Conservation (phyloP, 768 basidiomycete species). For the Ramaria sp. region DNA sequence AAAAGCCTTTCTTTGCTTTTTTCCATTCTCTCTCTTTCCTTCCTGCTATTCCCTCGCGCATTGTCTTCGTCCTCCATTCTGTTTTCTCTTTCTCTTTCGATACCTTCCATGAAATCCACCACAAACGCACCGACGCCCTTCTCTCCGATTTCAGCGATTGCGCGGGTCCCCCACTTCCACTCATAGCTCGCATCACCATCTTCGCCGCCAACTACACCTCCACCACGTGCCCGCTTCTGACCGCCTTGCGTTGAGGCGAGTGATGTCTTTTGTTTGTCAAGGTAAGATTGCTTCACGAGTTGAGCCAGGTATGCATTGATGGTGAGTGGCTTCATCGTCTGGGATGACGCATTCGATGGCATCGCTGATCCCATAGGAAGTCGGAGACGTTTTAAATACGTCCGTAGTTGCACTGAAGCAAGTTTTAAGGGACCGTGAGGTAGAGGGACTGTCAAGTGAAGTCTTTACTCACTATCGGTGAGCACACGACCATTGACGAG, state of each 20-base stretch:
- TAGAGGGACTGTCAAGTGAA: not conserved
- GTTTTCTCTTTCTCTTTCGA: conserved; percentile 25
- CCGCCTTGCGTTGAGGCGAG: conserved; percentile 28
- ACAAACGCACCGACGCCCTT: conserved; percentile 62
- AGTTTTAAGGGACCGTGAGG: not conserved
- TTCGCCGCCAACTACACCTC: conserved; percentile 18
- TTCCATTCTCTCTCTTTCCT: conserved; percentile 5
- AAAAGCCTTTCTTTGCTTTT: conserved; percentile 11
- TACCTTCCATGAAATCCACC: conserved; percentile 60
- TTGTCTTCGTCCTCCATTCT: conserved; percentile 20
- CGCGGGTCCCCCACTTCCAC: conserved; percentile 81
- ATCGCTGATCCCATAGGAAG: conserved; percentile 25
- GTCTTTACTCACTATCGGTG: conserved; percentile 50
- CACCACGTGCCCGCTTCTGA: conserved; percentile 7
- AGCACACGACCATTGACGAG: conserved; percentile 71
- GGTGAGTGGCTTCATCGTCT: conserved; percentile 33
- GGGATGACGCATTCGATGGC: conserved; percentile 6
- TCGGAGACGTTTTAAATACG: conserved; percentile 57
- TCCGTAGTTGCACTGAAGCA: conserved; percentile 56
- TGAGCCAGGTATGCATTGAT: conserved; percentile 56
- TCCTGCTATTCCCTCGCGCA: conserved; percentile 11
- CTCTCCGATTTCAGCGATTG: conserved; percentile 79
- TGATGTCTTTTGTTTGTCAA: conserved; percentile 52
- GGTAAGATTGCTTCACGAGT: conserved; percentile 62
- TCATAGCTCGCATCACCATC: conserved; percentile 40